phyloP scores from a whole-genome alignment of 23 red algal species.

The Pyropia yezoensis region DNA sequence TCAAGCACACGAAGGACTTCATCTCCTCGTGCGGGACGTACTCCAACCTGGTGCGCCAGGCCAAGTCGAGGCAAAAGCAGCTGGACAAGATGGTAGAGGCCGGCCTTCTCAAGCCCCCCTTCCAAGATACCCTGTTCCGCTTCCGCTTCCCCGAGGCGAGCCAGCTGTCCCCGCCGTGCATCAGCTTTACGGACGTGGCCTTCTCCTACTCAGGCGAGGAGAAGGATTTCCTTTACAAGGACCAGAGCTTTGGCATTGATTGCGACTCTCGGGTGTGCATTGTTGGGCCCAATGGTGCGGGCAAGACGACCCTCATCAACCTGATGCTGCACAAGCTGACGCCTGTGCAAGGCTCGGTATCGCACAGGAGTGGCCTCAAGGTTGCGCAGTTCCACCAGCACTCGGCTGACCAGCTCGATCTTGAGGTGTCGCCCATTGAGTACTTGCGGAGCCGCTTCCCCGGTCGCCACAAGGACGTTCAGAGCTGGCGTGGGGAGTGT shows the following conservation, averaged over 20 bases:
- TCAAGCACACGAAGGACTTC: slow-evolving; percentile 86
- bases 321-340: slow-evolving; percentile 65
- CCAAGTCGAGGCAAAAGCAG: slow-evolving; percentile 83
- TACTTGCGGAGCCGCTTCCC: slow-evolving; percentile 63
- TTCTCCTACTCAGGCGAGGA: slow-evolving; percentile 78
- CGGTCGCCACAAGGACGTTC: slow-evolving; percentile 54
- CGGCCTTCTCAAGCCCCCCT: slow-evolving; percentile 51
- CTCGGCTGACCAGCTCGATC: slow-evolving; percentile 67
- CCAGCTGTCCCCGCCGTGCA: slow-evolving; percentile 63
- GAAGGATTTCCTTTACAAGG: slow-evolving; percentile 60
- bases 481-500: slow-evolving; percentile 58
- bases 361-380: slow-evolving; percentile 64
- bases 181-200: slow-evolving; percentile 79
- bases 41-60: slow-evolving; percentile 80
- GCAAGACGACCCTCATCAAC: slow-evolving; percentile 92
- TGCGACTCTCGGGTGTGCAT: slow-evolving; percentile 77
- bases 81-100: slow-evolving; percentile 84
- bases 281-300: slow-evolving; percentile 95
- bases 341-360: slow-evolving; percentile 66
- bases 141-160: slow-evolving; percentile 79
- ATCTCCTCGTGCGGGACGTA: slow-evolving; percentile 84
- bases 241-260: slow-evolving; percentile 89
- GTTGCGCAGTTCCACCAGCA: slow-evolving; percentile 89
- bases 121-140: slow-evolving; percentile 61
- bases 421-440: slow-evolving; percentile 65